phyloP scores from a whole-genome alignment of 768 basidiomycete species.

The Scleroderma citrinum region DNA sequence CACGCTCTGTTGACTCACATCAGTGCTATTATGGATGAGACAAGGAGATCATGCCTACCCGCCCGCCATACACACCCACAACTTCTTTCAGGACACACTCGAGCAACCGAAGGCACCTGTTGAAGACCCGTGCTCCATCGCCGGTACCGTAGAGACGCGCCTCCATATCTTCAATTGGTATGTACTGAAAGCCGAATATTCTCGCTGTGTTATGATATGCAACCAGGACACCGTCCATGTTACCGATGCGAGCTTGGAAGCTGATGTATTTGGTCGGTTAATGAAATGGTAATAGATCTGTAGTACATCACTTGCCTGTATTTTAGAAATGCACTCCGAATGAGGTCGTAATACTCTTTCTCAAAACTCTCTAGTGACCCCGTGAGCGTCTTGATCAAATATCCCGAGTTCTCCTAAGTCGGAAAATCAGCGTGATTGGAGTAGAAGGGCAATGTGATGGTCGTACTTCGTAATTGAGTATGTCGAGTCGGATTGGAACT shows the following conservation, averaged over 20 bases:
- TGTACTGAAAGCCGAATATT: conserved; percentile 92
- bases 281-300: background rate
- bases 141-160: conserved; percentile 58
- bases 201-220: conserved; percentile 83
- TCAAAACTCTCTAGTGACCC: conserved; percentile 81
- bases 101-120: conserved; percentile 62
- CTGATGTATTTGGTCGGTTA: conserved; percentile 33
- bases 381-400: conserved; percentile 57
- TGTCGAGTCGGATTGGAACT: conserved; percentile 76
- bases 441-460: background rate
- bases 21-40: background rate
- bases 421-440: background rate
- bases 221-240: conserved; percentile 92
- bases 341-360: conserved; percentile 90
- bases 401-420: conserved; percentile 69
- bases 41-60: conserved; percentile 46
- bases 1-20: conserved; percentile 38
- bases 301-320: conserved; percentile 52
- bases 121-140: conserved; percentile 65
- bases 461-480: conserved; percentile 71
- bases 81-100: conserved; percentile 62
- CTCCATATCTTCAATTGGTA: conserved; percentile 86
- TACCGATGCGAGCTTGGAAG: conserved; percentile 93
- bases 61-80: conserved; percentile 51
- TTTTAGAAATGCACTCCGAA: conserved; percentile 91